Base-by-base conservation (phyloP, 306 rosid genomes). In the Cajanus cajan region DNA sequence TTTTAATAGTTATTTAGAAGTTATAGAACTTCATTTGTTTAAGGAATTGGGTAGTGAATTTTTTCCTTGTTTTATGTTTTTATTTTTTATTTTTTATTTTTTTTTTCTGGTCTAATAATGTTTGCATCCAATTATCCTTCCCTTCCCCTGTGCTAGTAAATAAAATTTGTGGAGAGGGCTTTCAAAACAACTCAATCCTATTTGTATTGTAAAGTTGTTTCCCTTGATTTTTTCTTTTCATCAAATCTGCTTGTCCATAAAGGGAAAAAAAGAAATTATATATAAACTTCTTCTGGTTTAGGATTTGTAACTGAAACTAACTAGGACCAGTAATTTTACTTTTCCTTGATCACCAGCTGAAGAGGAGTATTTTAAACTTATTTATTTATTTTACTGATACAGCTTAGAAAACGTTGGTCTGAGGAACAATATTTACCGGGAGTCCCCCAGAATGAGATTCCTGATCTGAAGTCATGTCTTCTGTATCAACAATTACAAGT, bases 401-500 rank as follows among this genome's bases (percentile, higher is more conserved):
- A 94, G 98, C 86, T 94, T 79, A 92, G 90, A 84, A 86, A 90
- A 84, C 86, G 82, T 84, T 93, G 97, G 96, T 84, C 63, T 47
- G 98, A 89, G 78, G 97, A 89, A 78, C 85, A 76, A 39, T 33
- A 86, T 63, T 41, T 96, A 63, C 93, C 98, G 48, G 86, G 93
- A 67, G 88, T 96, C 50, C 98, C 99, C 33, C 40, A 59, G 50
- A 93, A 96, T 80, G 94, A 80, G 80, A 93, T 90, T 87, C 99
- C 97, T 71, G 98, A 93, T 90, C 91, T 96, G 58, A 90, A 87
- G 77, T 87, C 87, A 66, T 96, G 98, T 82, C 98, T 96, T 81
- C 61, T 96, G 66, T 83, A 93, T 82, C 99, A 96, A 86, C 90
- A 82, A 28, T 80, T 96, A 78, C 98, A 96, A 92, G 98, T 91